Conservation (phyloP, 768 basidiomycete species). For the Boletus pseudo-olivaceus region DNA sequence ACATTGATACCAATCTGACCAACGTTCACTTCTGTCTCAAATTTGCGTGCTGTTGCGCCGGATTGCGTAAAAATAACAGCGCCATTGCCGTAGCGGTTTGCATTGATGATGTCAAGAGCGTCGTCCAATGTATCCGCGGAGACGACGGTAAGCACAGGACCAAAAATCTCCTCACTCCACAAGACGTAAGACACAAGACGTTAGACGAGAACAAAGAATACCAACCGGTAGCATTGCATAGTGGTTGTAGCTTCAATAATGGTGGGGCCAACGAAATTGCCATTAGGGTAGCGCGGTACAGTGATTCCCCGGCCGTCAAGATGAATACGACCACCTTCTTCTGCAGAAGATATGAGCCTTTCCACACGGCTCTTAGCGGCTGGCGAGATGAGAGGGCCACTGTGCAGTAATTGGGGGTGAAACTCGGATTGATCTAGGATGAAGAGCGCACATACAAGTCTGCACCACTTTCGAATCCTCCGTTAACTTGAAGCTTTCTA, state of each 20-base stretch:
- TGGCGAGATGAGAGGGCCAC: conserved; percentile 80
- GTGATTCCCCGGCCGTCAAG: conserved; percentile 77
- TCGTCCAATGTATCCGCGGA: conserved; percentile 84
- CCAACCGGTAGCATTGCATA: conserved; percentile 85
- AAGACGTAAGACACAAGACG: neutral
- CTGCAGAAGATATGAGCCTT: conserved; percentile 67
- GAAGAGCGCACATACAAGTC: conserved; percentile 57
- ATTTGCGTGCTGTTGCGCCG: conserved; percentile 91
- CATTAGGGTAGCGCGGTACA: conserved; percentile 74
- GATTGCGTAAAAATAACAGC: conserved; percentile 95
- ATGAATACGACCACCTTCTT: conserved; percentile 81
- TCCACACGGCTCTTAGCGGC: conserved; percentile 76
- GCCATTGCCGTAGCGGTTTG: conserved; percentile 90
- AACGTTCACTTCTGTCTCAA: conserved; percentile 82
- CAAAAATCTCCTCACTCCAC: conserved; percentile 88
- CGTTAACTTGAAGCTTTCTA: conserved; percentile 73
- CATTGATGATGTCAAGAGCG: conserved; percentile 85
- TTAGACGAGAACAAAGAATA: conserved; percentile 20
- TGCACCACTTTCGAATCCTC: conserved; percentile 83
- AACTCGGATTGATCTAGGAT: neutral
- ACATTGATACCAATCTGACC: conserved; percentile 95
- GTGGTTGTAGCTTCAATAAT: conserved; percentile 77
- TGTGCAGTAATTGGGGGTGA: conserved; percentile 23
- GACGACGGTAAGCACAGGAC: conserved; percentile 80
- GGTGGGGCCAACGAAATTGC: conserved; percentile 95